Conservation (phyloP, 768 basidiomycete genomes). For the Russula abietina region DNA sequence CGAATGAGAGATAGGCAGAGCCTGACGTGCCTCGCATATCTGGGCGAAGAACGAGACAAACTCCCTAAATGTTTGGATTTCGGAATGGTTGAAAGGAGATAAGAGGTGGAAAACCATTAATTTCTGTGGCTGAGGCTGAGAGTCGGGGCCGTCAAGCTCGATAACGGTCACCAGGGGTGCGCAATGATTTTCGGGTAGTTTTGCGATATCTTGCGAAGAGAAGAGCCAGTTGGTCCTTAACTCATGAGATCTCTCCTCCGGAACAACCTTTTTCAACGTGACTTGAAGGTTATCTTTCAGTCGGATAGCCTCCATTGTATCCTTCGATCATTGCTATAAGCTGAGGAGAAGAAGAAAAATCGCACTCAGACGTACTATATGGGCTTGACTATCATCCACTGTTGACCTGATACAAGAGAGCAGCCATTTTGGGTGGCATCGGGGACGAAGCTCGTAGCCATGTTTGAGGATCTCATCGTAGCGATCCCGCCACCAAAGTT, state of each 20-base stretch:
- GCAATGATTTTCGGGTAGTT: constrained; percentile 30
- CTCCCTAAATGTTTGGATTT: constrained; percentile 35
- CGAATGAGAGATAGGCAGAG: too few species aligned
- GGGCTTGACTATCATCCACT: constrained; percentile 11
- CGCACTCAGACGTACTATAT: background rate
- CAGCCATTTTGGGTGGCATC: constrained; percentile 14
- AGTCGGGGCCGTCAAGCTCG: constrained; percentile 11
- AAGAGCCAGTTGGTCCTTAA: constrained; percentile 7
- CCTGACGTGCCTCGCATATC: constrained; percentile 31
- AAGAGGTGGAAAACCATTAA: constrained; percentile 35
- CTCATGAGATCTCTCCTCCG: constrained; percentile 7
- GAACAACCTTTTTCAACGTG: constrained; percentile 13
- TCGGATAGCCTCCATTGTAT: constrained; percentile 14
- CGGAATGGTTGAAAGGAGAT: constrained; percentile 28
- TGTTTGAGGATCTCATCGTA: background rate
- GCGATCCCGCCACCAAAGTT: constrained; percentile 14
- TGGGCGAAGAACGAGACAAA: constrained; percentile 32
- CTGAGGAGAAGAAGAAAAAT: background rate
- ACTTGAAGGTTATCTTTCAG: constrained; percentile 10
- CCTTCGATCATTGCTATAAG: background rate
- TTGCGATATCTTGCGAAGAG: constrained; percentile 21
- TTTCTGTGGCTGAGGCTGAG: too few species aligned
- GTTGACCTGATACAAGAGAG: constrained; percentile 7
- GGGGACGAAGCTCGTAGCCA: constrained; percentile 16
- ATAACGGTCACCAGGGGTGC: constrained; percentile 27